Conservation (phyloP, 176 grass and related monocot genomes). For the Aegilops tauschii region DNA sequence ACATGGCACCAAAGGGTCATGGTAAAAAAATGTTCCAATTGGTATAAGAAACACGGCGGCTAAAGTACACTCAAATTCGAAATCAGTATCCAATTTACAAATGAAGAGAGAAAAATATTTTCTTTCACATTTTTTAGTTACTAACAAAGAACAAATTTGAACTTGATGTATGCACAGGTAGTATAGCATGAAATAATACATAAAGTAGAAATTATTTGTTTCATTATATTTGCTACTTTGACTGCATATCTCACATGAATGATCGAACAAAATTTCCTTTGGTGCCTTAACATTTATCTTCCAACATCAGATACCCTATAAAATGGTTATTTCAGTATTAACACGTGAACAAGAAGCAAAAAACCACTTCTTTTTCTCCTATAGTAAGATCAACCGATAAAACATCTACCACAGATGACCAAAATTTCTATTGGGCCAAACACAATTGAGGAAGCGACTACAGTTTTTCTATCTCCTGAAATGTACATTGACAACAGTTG, state of each 20-base stretch:
- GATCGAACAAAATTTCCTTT: neutral
- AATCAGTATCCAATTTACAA: neutral
- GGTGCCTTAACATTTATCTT: neutral
- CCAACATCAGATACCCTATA: neutral
- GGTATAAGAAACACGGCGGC: too few species aligned
- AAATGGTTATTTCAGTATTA: neutral
- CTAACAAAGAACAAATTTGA: neutral
- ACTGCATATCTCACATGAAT: neutral
- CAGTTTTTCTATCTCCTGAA: slow-evolving; percentile 55
- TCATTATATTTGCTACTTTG: neutral
- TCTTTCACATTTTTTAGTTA: neutral
- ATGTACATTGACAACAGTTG: slow-evolving; percentile 91
- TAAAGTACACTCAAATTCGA: too few species aligned
- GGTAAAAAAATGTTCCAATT: too few species aligned
- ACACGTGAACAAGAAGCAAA: neutral
- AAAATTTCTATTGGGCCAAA: slow-evolving; percentile 31
- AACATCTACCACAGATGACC: slow-evolving; percentile 18
- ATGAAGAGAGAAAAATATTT: neutral
- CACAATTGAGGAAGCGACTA: slow-evolving; percentile 25
- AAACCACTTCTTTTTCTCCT: neutral
- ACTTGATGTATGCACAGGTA: neutral
- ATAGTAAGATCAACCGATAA: neutral
- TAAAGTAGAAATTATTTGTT: neutral
- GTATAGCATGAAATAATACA: neutral
- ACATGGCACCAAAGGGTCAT: too few species aligned